Conservation (phyloP, 805 yeast genomes). For the Starmerella roubikii region DNA sequence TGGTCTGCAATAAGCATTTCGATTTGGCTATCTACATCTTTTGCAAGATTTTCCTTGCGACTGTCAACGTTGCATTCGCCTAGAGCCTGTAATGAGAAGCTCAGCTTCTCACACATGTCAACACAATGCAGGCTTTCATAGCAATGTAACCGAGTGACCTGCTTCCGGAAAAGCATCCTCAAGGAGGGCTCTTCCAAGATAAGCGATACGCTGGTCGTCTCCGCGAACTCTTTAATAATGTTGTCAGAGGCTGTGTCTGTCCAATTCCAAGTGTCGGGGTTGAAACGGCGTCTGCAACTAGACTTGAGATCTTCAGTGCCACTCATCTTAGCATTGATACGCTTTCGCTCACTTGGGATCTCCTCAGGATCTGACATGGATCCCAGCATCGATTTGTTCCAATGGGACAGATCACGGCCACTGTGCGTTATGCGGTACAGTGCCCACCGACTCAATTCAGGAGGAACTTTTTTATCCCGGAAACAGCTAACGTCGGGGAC, state of each 20-base stretch:
- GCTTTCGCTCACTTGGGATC: no score
- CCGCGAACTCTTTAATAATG: neutral
- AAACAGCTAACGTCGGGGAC: neutral
- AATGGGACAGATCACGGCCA: conserved; percentile 9
- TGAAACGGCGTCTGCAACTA: neutral
- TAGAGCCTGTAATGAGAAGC: conserved; percentile 1
- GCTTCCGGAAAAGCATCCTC: conserved; percentile 10
- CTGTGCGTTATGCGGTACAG: conserved; percentile 16
- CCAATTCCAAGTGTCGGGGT: conserved; percentile 10
- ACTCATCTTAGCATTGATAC: neutral
- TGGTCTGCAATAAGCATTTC: neutral
- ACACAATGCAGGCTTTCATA: conserved; percentile 10
- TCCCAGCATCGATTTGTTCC: conserved; percentile 5
- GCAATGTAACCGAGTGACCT: conserved; percentile 6
- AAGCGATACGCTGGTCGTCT: conserved; percentile 1
- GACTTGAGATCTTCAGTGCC: neutral
- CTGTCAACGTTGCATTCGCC: conserved; percentile 2
- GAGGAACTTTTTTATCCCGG: neutral
- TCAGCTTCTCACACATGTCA: conserved; percentile 2
- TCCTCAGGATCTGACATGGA: no score
- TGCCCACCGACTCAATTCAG: conserved; percentile 6
- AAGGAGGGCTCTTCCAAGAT: conserved; percentile 16
- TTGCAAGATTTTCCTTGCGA: neutral
- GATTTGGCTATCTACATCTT: neutral
- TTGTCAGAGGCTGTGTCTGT: neutral